Percentiles rank a stretch among this genome's conserved stretches.
Evolutionary conservation across 371 early-diverging fungal species (phyloP).

Genomic region (Dipsacomyces acuminosporus): DNA sequence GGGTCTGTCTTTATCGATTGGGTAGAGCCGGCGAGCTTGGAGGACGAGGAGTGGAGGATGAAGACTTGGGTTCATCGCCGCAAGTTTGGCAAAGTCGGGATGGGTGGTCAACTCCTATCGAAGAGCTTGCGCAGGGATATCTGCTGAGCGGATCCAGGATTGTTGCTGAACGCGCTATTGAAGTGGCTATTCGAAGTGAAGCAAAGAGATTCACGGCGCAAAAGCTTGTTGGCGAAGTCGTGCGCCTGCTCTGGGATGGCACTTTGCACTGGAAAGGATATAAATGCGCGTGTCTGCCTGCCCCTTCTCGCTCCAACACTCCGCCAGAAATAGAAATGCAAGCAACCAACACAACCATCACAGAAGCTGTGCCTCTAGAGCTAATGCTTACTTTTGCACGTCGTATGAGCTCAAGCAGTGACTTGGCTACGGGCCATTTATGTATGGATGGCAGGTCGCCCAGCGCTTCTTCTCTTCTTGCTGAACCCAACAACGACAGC

Average conservation of each 20-base stretch:
- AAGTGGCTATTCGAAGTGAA: slow-evolving; percentile 33
- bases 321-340: too few relatives aligned
- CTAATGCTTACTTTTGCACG: slow-evolving; percentile 1
- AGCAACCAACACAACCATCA: too few relatives aligned
- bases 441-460: too few relatives aligned
- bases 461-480: too few relatives aligned
- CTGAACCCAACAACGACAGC: too few relatives aligned
- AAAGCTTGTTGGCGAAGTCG: slow-evolving; percentile 24
- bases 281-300: slow-evolving; percentile 13
- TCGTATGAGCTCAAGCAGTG: slow-evolving; percentile 2
- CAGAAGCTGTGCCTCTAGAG: neutral
- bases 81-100: neutral
- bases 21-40: slow-evolving; percentile 22
- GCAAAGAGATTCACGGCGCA: slow-evolving; percentile 36
- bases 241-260: slow-evolving; percentile 34
- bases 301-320: too few relatives aligned
- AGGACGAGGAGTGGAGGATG: neutral
- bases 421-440: neutral
- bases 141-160: slow-evolving; percentile 25
- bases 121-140: slow-evolving; percentile 18
- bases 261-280: slow-evolving; percentile 35
- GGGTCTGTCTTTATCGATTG: slow-evolving; percentile 31
- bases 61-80: neutral
- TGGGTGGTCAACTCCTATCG: slow-evolving; percentile 9
- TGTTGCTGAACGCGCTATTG: slow-evolving; percentile 24